A percentile compares a stretch with the other conserved stretches of the same genome.
Evolutionary conservation across 169 alveolate species (phyloP).

Genomic region (Babesia microti): DNA sequence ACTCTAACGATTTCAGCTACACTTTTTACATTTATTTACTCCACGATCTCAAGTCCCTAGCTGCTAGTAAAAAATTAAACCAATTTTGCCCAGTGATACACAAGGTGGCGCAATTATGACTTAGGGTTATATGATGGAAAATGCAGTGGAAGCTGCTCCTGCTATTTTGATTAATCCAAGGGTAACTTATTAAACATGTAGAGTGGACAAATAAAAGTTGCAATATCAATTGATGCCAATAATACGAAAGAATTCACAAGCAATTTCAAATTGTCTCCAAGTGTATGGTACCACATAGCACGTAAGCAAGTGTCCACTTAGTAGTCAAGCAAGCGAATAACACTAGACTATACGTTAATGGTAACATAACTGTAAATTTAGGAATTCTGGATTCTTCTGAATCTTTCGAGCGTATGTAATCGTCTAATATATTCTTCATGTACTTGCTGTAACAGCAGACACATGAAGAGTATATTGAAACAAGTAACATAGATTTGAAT

Average conservation of each 20-base stretch:
- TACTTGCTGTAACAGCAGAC: constrained; percentile 10
- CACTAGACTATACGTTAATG: constrained; percentile 18
- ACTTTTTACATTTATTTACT: constrained; percentile 60
- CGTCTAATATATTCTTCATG: neutral
- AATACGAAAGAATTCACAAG: constrained; percentile 47
- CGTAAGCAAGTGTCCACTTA: constrained; percentile 33
- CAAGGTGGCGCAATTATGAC: constrained; percentile 46
- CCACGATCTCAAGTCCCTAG: constrained; percentile 53
- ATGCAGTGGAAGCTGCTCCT: constrained; percentile 69
- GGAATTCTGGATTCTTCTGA: constrained; percentile 35
- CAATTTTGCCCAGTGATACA: constrained; percentile 69
- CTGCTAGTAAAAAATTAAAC: constrained; percentile 18
- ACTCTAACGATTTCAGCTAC: constrained; percentile 59
- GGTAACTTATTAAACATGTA: constrained; percentile 28
- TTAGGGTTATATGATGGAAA: constrained; percentile 61
- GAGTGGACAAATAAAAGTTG: constrained; percentile 65
- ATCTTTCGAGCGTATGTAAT: constrained; percentile 24
- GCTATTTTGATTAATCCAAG: constrained; percentile 69
- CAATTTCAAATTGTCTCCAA: constrained; percentile 53
- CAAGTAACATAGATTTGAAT: no score
- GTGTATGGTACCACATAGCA: constrained; percentile 71
- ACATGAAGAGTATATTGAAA: no score
- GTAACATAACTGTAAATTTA: constrained; percentile 2
- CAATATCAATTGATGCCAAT: constrained; percentile 31
- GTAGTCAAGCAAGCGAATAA: constrained; percentile 29